Conservation (phyloP, 495 filamentous ascomycete species). For the Talaromyces thailandensis region DNA sequence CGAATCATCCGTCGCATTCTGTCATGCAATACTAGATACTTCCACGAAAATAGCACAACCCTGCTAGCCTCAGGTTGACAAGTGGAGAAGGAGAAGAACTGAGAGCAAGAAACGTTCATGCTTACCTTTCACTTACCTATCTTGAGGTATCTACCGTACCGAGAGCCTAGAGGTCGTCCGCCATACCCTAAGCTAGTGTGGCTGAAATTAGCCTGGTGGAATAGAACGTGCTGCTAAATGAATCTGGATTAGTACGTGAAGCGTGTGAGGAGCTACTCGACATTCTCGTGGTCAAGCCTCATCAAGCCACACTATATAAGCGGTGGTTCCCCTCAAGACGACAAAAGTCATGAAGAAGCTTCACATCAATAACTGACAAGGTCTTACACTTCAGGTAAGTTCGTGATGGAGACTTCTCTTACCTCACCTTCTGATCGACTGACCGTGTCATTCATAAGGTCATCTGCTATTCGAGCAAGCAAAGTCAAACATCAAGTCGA, state of each 20-base stretch:
- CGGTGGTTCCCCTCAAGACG: background rate
- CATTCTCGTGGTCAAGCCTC: background rate
- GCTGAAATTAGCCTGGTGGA: background rate
- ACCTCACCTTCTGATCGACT: background rate
- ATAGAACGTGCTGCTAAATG: background rate
- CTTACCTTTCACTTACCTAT: background rate
- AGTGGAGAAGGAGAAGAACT: background rate
- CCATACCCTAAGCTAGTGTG: background rate
- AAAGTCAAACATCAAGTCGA: background rate
- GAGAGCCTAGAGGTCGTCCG: no score
- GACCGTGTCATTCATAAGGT: background rate
- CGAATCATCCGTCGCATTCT: background rate
- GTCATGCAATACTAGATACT: background rate
- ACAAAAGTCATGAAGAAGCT: background rate
- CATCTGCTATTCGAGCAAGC: background rate
- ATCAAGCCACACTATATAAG: conserved; percentile 3
- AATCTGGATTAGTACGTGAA: background rate
- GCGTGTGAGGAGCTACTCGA: background rate
- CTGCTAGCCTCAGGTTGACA: background rate
- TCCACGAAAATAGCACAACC: background rate
- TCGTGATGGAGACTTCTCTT: background rate
- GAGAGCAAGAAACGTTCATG: background rate
- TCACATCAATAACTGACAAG: background rate
- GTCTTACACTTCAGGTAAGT: background rate
- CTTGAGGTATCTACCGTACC: no score